Percentiles rank a stretch among this genome's conserved stretches.
Evolutionary conservation across 371 early-diverging fungal genomes (phyloP).

Genomic region (Dichotomocladium elegans): DNA sequence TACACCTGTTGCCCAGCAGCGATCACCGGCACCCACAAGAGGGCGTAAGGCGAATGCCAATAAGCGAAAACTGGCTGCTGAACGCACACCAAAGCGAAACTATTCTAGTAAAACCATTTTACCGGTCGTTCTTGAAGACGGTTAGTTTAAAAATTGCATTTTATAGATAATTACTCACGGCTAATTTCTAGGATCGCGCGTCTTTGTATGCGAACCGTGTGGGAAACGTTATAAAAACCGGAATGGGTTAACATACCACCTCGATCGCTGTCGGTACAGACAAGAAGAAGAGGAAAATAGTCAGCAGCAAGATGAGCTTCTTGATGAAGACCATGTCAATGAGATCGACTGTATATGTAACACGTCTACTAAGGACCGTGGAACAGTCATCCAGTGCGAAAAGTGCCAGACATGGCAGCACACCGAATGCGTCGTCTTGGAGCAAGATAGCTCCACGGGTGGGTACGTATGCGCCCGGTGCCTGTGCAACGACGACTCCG

Average conservation of each 20-base stretch:
- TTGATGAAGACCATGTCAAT: slow-evolving; percentile 10
- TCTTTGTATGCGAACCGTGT: slow-evolving; percentile 43
- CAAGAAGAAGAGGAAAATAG: slow-evolving; percentile 44
- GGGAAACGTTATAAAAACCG: slow-evolving; percentile 44
- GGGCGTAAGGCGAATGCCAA: too few relatives aligned
- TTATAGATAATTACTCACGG: neutral
- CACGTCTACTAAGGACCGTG: slow-evolving; percentile 28
- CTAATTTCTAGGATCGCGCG: slow-evolving; percentile 7
- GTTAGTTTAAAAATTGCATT: slow-evolving; percentile 12
- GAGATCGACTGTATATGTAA: slow-evolving; percentile 42
- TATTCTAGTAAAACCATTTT: neutral
- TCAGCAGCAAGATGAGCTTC: slow-evolving; percentile 26
- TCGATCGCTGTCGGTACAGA: slow-evolving; percentile 36
- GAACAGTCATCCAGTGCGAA: slow-evolving; percentile 51
- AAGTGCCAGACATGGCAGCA: slow-evolving; percentile 46
- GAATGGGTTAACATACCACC: slow-evolving; percentile 39
- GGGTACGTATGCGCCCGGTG: slow-evolving; percentile 49
- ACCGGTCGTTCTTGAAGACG: slow-evolving; percentile 22
- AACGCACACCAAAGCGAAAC: neutral
- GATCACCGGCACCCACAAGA: neutral
- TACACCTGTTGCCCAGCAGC: neutral
- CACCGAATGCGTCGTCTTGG: slow-evolving; percentile 37
- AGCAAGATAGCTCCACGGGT: slow-evolving; percentile 27
- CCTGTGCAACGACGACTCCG: slow-evolving; percentile 2
- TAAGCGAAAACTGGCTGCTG: too few relatives aligned